Evolutionary conservation across 2,329 filamentous ascomycete genomes (phyloP).

Genomic region (Colletotrichum gloeosporioides): DNA sequence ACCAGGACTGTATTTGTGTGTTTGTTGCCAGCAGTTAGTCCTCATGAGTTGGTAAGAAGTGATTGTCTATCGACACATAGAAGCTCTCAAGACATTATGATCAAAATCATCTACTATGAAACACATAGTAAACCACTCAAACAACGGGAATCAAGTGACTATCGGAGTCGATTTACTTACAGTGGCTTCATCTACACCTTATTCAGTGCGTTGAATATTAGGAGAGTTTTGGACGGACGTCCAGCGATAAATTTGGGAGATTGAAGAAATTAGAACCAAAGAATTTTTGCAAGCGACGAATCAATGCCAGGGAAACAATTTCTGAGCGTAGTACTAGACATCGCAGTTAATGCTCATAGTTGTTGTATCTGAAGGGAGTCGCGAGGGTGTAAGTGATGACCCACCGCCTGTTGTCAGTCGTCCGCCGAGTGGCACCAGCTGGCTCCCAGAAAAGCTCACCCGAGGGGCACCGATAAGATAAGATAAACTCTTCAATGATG

Average conservation of each 20-base stretch:
- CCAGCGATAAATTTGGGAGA: background rate
- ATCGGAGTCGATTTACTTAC: background rate
- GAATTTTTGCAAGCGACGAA: background rate
- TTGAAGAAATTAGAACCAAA: fast-evolving
- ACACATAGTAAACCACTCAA: background rate
- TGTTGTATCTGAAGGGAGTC: fast-evolving
- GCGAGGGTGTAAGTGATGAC: background rate
- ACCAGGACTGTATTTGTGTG: background rate
- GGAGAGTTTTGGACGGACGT: background rate
- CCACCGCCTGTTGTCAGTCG: background rate
- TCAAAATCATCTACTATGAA: background rate
- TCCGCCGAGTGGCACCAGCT: background rate
- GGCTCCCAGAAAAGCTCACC: background rate
- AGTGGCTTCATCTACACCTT: background rate
- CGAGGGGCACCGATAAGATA: constrained; percentile 12
- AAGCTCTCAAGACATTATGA: background rate
- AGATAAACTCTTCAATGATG: background rate
- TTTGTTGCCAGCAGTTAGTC: background rate
- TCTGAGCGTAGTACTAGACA: fast-evolving
- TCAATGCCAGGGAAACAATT: background rate
- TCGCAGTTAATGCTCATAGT: background rate
- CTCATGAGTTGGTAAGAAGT: background rate
- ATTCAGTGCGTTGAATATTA: background rate
- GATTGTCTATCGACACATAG: fast-evolving
- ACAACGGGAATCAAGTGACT: background rate